phyloP scores from a whole-genome alignment of 108 stramenopile genomes.

The Discostella stelligeroides region DNA sequence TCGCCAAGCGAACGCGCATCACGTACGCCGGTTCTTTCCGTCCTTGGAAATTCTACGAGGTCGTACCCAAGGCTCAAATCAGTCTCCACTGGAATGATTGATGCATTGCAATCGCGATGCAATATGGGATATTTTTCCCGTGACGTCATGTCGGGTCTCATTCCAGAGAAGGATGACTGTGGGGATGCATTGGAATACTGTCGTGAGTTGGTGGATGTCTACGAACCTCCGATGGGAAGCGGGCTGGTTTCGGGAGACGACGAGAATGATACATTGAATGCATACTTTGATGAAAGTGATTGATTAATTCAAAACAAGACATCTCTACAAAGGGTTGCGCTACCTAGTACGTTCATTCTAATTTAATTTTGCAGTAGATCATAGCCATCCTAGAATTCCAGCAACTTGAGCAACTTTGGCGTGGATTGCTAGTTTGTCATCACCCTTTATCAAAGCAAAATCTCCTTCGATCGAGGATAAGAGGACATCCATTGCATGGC shows the following conservation, averaged over 20 bases:
- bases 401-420: conserved; percentile 32
- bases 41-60: conserved; percentile 75
- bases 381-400: conserved; percentile 37
- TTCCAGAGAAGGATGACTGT: conserved; percentile 81
- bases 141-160: conserved; percentile 64
- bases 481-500: conserved; percentile 37
- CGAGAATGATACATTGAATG: conserved; percentile 33
- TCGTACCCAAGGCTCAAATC: conserved; percentile 48
- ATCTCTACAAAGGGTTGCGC: too few species aligned
- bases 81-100: conserved; percentile 54
- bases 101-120: conserved; percentile 48
- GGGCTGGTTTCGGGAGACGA: conserved; percentile 53
- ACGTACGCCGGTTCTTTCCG: conserved; percentile 51
- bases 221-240: conserved; percentile 69
- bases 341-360: too few species aligned
- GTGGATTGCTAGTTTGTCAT: conserved; percentile 38
- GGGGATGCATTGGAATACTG: conserved; percentile 70
- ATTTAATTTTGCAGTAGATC: background rate
- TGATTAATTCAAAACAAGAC: background rate
- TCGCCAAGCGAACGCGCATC: conserved; percentile 15
- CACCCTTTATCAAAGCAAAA: conserved; percentile 14
- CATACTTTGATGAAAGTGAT: conserved; percentile 40
- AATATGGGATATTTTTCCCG: conserved; percentile 64
- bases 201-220: conserved; percentile 65
- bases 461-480: conserved; percentile 34